Percentiles rank a stretch among this genome's conserved stretches.
Conservation (phyloP, 768 basidiomycete genomes). For the Hygrocybe coccinea region DNA sequence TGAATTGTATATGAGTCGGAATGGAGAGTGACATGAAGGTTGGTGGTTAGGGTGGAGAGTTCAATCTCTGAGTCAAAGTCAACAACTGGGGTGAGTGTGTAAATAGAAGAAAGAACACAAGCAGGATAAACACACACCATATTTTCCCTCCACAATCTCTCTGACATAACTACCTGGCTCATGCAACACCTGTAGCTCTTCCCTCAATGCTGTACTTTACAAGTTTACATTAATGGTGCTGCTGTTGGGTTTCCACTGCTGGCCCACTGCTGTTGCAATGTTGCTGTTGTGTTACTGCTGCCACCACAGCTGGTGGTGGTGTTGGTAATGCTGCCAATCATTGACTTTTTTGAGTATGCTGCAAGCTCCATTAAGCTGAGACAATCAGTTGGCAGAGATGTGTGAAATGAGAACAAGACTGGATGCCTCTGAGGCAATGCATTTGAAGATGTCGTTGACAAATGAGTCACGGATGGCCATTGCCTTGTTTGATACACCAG, state of each 20-base stretch:
- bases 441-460: conserved; percentile 79
- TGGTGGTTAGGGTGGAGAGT: conserved; percentile 69
- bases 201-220: conserved; percentile 75
- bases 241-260: too few relatives aligned
- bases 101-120: background rate
- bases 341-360: conserved; percentile 96
- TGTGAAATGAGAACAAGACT: conserved; percentile 56
- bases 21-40: conserved; percentile 89
- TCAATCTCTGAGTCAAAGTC: conserved; percentile 89
- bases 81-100: conserved; percentile 59
- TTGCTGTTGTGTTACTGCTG: too few relatives aligned
- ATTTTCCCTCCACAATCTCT: conserved; percentile 97
- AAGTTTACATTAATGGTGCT: background rate
- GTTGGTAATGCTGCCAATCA: conserved; percentile 23
- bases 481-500: conserved; percentile 92
- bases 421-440: conserved; percentile 85
- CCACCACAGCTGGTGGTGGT: too few relatives aligned
- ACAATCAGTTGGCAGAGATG: conserved; percentile 26
- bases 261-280: too few relatives aligned
- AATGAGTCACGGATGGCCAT: conserved; percentile 85
- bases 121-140: conserved; percentile 65
- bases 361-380: conserved; percentile 93
- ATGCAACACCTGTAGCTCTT: conserved; percentile 88
- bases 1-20: conserved; percentile 96
- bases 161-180: conserved; percentile 98